These are phyloP conservation scores for Berkeleyomyces rouxiae DNA, from an alignment of 2,329 filamentous ascomycete genomes.

Conservation along the genomic window DNA sequence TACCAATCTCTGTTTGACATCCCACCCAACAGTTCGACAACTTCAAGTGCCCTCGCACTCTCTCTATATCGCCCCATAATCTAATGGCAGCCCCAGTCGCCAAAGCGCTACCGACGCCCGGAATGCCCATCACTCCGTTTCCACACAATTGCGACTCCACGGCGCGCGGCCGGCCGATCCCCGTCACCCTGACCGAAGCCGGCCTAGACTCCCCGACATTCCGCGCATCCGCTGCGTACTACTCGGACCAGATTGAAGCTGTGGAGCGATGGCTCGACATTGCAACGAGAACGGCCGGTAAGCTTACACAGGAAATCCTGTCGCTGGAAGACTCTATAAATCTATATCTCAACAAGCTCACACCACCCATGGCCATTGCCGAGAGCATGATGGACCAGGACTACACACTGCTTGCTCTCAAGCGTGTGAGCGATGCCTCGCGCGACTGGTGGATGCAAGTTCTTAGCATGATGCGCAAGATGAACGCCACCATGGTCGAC, in stretches of 20 bases:
- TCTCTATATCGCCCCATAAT: background rate
- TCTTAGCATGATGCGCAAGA: conserved; percentile 55
- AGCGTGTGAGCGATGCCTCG: conserved; percentile 68
- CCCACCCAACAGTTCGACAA: too few relatives aligned
- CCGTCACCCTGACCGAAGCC: conserved; percentile 83
- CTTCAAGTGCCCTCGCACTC: background rate
- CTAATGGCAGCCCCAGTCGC: background rate
- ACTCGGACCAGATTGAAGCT: conserved; percentile 77
- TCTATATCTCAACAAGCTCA: conserved; percentile 55
- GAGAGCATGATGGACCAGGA: conserved; percentile 87
- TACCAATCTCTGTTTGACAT: background rate
- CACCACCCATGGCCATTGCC: conserved; percentile 56
- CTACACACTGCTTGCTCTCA: conserved; percentile 77
- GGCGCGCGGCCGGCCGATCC: conserved; percentile 31
- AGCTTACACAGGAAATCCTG: conserved; percentile 44
- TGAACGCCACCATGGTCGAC: conserved; percentile 62
- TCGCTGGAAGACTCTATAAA: conserved; percentile 67
- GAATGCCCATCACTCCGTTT: background rate
- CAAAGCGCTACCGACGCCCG: background rate
- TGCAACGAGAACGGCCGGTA: conserved; percentile 36
- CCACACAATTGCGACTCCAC: conserved; percentile 5
- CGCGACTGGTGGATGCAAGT: conserved; percentile 76
- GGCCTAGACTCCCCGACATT: conserved; percentile 94
- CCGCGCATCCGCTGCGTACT: conserved; percentile 71
- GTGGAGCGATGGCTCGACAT: conserved; percentile 80